Conservation (phyloP, 129 eudicot genomes). For the Pseudognaphalium luteoalbum region DNA sequence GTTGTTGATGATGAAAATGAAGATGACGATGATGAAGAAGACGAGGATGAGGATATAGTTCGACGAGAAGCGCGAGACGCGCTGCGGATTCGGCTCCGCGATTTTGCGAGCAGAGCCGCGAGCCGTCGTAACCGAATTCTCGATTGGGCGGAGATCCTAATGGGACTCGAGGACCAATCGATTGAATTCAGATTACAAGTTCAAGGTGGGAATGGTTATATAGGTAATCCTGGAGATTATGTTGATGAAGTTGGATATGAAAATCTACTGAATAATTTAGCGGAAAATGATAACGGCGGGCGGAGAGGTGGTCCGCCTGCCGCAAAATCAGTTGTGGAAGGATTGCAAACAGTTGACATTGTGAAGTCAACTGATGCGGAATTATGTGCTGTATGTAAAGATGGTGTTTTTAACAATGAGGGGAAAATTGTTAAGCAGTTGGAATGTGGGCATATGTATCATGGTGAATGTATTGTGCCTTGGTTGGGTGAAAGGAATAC, state of each 20-base stretch:
- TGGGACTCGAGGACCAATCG: slow-evolving; percentile 82
- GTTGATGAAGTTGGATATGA: slow-evolving; percentile 90
- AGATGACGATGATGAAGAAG: slow-evolving; percentile 30
- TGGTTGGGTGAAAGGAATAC: slow-evolving; percentile 67
- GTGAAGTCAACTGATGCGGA: neutral
- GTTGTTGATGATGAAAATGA: slow-evolving; percentile 22
- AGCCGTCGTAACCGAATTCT: slow-evolving; percentile 55
- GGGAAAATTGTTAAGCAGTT: slow-evolving; percentile 55
- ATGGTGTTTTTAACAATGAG: slow-evolving; percentile 37
- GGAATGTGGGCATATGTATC: slow-evolving; percentile 75
- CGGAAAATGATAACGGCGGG: slow-evolving; percentile 63
- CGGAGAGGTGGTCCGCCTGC: slow-evolving; percentile 90
- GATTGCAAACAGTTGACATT: slow-evolving; percentile 19
- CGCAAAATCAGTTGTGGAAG: slow-evolving; percentile 52
- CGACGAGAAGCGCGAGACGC: slow-evolving; percentile 50
- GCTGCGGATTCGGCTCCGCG: slow-evolving; percentile 57
- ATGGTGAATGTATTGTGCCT: slow-evolving; percentile 64
- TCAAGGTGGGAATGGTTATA: slow-evolving; percentile 45
- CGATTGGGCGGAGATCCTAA: slow-evolving; percentile 89
- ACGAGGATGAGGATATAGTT: slow-evolving; percentile 17
- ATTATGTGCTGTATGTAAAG: slow-evolving; percentile 65
- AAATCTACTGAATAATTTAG: slow-evolving; percentile 67
- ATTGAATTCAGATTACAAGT: slow-evolving; percentile 65
- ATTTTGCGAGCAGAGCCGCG: slow-evolving; percentile 51
- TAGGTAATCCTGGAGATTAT: slow-evolving; percentile 92